A percentile compares a stretch with the other conserved stretches of the same genome.
phyloP scores from a whole-genome alignment of 345 rosid species.

The Melastoma malabathricum region DNA sequence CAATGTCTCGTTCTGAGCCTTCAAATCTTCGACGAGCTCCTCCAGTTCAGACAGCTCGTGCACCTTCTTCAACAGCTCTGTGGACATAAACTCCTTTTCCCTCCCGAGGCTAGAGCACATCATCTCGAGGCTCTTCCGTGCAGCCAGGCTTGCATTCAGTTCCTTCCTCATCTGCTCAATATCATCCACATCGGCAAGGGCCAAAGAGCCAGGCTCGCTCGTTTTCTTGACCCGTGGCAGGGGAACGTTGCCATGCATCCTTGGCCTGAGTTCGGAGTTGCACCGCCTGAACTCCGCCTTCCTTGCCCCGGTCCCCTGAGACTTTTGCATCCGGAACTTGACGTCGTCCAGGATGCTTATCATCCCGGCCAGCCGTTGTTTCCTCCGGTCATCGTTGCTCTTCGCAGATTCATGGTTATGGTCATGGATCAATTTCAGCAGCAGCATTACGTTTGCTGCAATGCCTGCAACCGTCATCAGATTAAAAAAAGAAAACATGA shows the following conservation, averaged over 20 bases:
- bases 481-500: too few relatives aligned
- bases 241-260: conserved; percentile 1
- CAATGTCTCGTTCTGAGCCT: conserved; percentile 43
- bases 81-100: conserved; percentile 70
- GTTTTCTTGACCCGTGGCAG: conserved; percentile 5
- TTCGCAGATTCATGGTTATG: conserved; percentile 42
- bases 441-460: conserved; percentile 44
- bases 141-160: conserved; percentile 36
- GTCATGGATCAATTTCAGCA: conserved; percentile 59
- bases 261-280: conserved; percentile 49
- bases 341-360: conserved; percentile 63
- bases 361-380: conserved; percentile 54
- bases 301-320: conserved; percentile 23
- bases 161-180: conserved; percentile 41
- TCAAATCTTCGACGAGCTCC: conserved; percentile 48
- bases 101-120: conserved; percentile 80
- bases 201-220: conserved; percentile 17
- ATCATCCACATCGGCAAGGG: conserved; percentile 17
- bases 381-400: conserved; percentile 33
- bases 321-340: conserved; percentile 43
- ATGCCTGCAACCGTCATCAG: conserved; percentile 34
- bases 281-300: conserved; percentile 61
- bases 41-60: conserved; percentile 47
- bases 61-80: conserved; percentile 51
- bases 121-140: conserved; percentile 61